Percentiles rank a stretch among this genome's conserved stretches.
These are phyloP conservation scores for Phaseolus coccineus DNA, from an alignment of 331 rosid genomes.

Conservation along the genomic window DNA sequence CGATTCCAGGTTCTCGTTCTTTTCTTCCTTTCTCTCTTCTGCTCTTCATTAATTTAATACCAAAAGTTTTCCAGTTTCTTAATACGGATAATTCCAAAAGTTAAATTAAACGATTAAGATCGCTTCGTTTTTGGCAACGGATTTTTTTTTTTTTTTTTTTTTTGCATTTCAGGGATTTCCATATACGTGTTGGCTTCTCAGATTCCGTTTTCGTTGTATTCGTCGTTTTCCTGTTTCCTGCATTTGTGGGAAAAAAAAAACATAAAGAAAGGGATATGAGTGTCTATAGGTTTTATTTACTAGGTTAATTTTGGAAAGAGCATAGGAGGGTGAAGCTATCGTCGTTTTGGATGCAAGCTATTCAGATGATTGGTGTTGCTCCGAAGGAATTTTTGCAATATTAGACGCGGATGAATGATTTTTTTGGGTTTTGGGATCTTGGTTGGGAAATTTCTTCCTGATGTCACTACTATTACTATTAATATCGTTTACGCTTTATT, in stretches of 20 bases:
- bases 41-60: not conserved
- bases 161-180: constrained; percentile 17
- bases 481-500: not conserved
- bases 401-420: not conserved
- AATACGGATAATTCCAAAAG: not conserved
- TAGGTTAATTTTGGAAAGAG: not conserved
- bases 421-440: not conserved
- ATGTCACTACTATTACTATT: constrained; percentile 8
- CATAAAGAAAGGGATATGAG: not conserved
- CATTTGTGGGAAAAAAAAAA: not conserved
- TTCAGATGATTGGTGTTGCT: not conserved
- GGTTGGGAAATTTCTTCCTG: not conserved
- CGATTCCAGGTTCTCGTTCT: constrained; percentile 58
- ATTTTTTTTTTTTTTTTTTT: constrained; percentile 6
- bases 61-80: not conserved
- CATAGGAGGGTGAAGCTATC: not conserved
- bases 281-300: not conserved
- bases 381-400: not conserved
- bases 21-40: not conserved
- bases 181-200: constrained; percentile 5
- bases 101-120: not conserved
- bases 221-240: constrained; percentile 23
- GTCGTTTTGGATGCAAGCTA: constrained; percentile 22
- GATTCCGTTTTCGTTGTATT: constrained; percentile 36
- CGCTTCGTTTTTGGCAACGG: constrained; percentile 24